These are phyloP conservation scores for Prinsepia uniflora DNA, from an alignment of 306 rosid genomes.

Conservation along the genomic window DNA sequence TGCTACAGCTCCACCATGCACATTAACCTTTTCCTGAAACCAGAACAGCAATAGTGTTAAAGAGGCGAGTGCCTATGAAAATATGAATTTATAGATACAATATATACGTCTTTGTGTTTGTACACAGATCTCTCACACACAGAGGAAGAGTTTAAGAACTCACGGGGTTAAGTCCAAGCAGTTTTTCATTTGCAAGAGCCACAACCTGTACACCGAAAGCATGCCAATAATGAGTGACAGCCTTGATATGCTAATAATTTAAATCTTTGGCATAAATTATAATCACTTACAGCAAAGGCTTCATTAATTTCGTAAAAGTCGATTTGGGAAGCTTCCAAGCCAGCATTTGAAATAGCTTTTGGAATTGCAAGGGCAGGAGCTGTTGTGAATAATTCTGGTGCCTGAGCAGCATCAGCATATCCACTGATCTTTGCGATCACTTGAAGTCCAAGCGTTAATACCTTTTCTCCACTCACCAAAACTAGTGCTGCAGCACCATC, in stretches of 20 bases:
- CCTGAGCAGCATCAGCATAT: constrained; percentile 99
- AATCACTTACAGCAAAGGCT: constrained; percentile 81
- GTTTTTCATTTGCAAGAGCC: constrained; percentile 94
- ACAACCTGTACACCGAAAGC: constrained; percentile 55
- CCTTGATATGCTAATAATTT: constrained; percentile 16
- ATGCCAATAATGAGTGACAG: constrained; percentile 17
- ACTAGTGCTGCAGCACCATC: constrained; percentile 99
- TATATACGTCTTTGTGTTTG: too few species aligned
- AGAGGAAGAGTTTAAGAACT: constrained; percentile 25
- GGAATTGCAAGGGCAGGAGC: constrained; percentile 98
- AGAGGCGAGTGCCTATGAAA: not conserved
- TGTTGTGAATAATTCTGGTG: constrained; percentile 92
- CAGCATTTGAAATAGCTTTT: constrained; percentile 79
- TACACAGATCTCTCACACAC: too few species aligned
- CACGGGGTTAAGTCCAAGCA: constrained; percentile 79
- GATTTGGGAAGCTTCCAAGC: constrained; percentile 73
- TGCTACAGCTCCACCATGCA: constrained; percentile 93
- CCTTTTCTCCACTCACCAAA: constrained; percentile 91
- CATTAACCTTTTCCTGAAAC: constrained; percentile 72
- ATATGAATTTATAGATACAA: not conserved
- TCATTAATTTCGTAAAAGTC: constrained; percentile 93
- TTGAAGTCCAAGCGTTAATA: constrained; percentile 73
- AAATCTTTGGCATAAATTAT: not conserved
- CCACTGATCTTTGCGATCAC: constrained; percentile 92
- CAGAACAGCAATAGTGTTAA: constrained; percentile 7